Evolutionary conservation across 768 basidiomycete species (phyloP), one percentile per base, ranked within the genome.

Genomic region (Auriscalpium vulgare): DNA sequence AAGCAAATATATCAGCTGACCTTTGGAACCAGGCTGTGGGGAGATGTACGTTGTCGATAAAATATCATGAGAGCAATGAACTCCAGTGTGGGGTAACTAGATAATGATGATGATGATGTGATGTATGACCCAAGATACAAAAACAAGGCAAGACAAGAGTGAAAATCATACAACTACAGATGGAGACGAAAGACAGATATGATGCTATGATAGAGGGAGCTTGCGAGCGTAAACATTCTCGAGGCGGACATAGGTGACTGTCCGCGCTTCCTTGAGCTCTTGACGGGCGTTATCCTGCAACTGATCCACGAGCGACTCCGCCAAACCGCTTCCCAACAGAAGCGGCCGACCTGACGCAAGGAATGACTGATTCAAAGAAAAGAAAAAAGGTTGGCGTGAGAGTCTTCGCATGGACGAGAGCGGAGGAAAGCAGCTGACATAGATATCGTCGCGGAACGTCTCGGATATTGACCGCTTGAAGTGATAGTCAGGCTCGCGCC

Each of bases 311-410:
- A 82, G 64, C 8, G 71, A 67, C 63, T 78, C 76, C 3, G 81
- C 67, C 34, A 88, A 62, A 4, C 86, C 88, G 62, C 73, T 78
- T 11, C 82, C 78, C 6, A 90, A 75, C 3, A 91, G 75, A 44
- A 90, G 71, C 19, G 86, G 84, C n/a, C 85, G 75, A 16, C 79
- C 83, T 0, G 83, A 81, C 59, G 74, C 76, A 43, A 91, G 63
- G 64, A 91, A 88, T 13, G 78, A 73, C 85, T 90, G 59, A 57
- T 14, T 47, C 6, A 3, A 43, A 17, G 45, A 19, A n/a, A 49
- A 53, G 35, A 21, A 35, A 49, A 59, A 56, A 44, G n/a, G 46
- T 16, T 13, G 37, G 40, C 37, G 49, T 54, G 23, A 47, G 17
- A 37, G 21, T 10, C 40, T 19, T 7, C 19, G 55, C 21, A 14